phyloP scores from a whole-genome alignment of 441 rosid genomes.

The Kokia cookei region DNA sequence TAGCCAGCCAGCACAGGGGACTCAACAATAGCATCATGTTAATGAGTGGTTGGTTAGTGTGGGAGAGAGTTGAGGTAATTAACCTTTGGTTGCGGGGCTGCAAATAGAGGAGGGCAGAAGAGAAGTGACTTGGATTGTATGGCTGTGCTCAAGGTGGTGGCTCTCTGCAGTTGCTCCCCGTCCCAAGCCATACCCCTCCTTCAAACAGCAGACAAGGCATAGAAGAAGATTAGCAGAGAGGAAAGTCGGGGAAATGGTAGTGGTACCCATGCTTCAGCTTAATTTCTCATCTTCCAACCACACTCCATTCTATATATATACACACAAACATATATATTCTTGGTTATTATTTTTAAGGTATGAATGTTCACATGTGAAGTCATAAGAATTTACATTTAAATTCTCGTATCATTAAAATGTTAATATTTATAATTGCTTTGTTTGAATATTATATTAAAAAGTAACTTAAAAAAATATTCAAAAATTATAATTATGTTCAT shows the following conservation, averaged over 20 bases:
- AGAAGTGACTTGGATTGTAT: conserved; percentile 32
- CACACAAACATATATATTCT: neutral
- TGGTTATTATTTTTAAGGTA: no score
- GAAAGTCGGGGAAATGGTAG: neutral
- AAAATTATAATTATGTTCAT: no score
- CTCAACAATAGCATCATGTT: no score
- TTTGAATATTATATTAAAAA: no score
- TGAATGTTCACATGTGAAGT: no score
- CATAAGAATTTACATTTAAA: no score
- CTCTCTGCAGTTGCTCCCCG: conserved; percentile 2
- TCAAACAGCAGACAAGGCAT: conserved; percentile 13
- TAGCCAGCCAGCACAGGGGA: no score
- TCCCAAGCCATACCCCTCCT: conserved; percentile 8
- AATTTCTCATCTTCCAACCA: neutral
- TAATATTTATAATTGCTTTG: no score
- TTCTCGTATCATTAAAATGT: no score
- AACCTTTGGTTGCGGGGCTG: conserved; percentile 31
- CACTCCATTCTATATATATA: neutral
- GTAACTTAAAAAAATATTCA: no score
- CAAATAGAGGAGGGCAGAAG: conserved; percentile 39
- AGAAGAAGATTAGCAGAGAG: conserved; percentile 4
- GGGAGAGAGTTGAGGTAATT: neutral
- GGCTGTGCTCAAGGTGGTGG: neutral
- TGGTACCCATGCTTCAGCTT: neutral
- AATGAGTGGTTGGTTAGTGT: neutral